Conservation (phyloP, 1,284 basidiomycete genomes). For the Rhodofomes roseus region DNA sequence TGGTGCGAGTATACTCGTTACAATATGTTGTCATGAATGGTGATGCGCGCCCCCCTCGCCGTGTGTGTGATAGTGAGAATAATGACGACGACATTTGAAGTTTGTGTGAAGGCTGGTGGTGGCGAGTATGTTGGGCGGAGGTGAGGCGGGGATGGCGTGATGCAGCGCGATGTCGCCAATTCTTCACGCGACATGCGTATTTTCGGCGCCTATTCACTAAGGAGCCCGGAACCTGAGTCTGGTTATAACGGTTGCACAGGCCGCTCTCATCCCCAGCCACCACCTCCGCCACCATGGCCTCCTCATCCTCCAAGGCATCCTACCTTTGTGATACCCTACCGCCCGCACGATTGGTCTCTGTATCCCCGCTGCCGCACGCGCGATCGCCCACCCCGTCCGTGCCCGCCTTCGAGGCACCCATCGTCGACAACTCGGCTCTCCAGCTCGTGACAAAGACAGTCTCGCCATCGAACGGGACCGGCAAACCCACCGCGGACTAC, state of each 20-base stretch:
- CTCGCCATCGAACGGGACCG: background rate
- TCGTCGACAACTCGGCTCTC: constrained; percentile 17
- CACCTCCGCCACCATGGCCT: constrained; percentile 15
- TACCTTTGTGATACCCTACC: constrained; percentile 75
- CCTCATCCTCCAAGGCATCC: constrained; percentile 21
- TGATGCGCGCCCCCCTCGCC: background rate
- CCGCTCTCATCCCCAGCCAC: constrained; percentile 3
- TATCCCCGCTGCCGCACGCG: constrained; percentile 27
- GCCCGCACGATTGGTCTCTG: constrained; percentile 46
- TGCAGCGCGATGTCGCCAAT: constrained; percentile 24
- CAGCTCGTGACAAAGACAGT: constrained; percentile 7
- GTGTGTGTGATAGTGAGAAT: background rate
- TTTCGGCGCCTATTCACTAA: constrained; percentile 11
- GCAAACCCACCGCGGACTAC: background rate
- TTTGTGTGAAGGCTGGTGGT: too few relatives aligned
- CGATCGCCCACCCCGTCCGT: constrained; percentile 22
- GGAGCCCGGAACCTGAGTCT: background rate
- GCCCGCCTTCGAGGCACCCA: constrained; percentile 30
- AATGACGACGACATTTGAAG: background rate
- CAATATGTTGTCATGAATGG: constrained; percentile 8
- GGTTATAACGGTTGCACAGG: background rate
- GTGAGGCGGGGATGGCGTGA: constrained; percentile 8
- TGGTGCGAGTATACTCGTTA: background rate
- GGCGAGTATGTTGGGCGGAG: background rate
- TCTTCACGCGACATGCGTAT: constrained; percentile 19